Conservation (phyloP, 768 basidiomycete species). For the Tylopilus sp. region DNA sequence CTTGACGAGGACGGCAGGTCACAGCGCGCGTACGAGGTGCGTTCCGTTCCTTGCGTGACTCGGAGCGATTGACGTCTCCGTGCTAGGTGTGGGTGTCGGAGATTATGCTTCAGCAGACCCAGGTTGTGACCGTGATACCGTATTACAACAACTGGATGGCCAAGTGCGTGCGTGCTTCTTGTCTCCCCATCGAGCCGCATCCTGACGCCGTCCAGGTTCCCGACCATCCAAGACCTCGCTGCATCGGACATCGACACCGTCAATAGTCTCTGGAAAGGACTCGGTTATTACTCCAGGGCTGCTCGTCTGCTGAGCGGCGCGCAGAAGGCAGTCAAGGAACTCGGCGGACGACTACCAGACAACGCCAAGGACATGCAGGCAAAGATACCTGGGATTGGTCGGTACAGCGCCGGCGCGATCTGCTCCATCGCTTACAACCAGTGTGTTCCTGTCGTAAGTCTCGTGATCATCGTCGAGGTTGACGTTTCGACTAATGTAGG, state of each 20-base stretch:
- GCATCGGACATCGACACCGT: slow-evolving; percentile 76
- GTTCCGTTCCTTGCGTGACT: slow-evolving; percentile 3
- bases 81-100: slow-evolving; percentile 83
- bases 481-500: neutral
- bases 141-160: slow-evolving; percentile 90
- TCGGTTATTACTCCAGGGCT: slow-evolving; percentile 91
- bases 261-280: slow-evolving; percentile 86
- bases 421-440: slow-evolving; percentile 88
- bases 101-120: slow-evolving; percentile 96
- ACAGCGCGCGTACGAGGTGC: slow-evolving; percentile 90
- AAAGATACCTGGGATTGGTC: slow-evolving; percentile 81
- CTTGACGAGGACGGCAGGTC: slow-evolving; percentile 57
- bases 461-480: neutral
- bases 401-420: slow-evolving; percentile 84
- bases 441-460: slow-evolving; percentile 76
- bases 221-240: slow-evolving; percentile 74
- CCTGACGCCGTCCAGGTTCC: slow-evolving; percentile 52
- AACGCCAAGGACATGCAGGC: slow-evolving; percentile 80
- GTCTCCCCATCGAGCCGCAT: neutral
- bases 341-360: slow-evolving; percentile 68
- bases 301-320: slow-evolving; percentile 81
- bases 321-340: slow-evolving; percentile 66
- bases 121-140: slow-evolving; percentile 89
- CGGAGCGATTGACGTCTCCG: neutral
- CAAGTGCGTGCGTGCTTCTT: slow-evolving; percentile 35